Base-by-base conservation (phyloP, 2,329 filamentous ascomycete species). In the Neophaeococcomyces aloes region DNA sequence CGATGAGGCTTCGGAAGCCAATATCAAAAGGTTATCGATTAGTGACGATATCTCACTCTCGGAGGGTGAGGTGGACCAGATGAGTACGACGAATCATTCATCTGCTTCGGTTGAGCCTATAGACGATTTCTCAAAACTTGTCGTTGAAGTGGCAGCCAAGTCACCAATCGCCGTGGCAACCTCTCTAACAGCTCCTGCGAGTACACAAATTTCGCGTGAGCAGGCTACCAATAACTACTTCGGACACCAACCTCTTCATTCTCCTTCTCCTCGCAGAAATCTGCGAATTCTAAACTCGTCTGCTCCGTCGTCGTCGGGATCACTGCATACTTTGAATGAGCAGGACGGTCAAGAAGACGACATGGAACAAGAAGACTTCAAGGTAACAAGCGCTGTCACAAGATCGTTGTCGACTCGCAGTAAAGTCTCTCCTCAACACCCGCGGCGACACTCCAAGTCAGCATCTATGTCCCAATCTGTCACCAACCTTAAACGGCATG, bases 251-350 rank as follows among this genome's bases (percentile, higher is more conserved):
- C 10, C 39, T 13, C 3, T 35, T 30, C 46, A 41, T 10, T 44
- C 43, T 29, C 35, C 48, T 45, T 21, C 44, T 56, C 61, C 45
- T 47, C 63, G 14, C 57, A 63, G 33, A 57, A 61, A 45, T 61
- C 59, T 29, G 59, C 61, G 17, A 60, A 54, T 36, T 53, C 59
- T 57, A 35, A 55, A 55, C 3, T 56, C 59, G 21, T 66, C 65
- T 23, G 60, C 57, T 29, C 62, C 63, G 38, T 65, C 63, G 5
- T 66, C 65, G 14, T 63, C 63, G 19, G 66, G 63, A 46, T 67
- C 65, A 7, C 53, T 67, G 15, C 62, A 38, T 29, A 53, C 53
- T 11, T 32, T 54, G n/a, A 33, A 39, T 23, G 53, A 53, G 19
- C 30, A 29, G 15, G 39, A 42, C 14, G 39, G 14, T n/a, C 39